Conservation (phyloP, 2,329 filamentous ascomycete genomes). For the Nemania diffusa region DNA sequence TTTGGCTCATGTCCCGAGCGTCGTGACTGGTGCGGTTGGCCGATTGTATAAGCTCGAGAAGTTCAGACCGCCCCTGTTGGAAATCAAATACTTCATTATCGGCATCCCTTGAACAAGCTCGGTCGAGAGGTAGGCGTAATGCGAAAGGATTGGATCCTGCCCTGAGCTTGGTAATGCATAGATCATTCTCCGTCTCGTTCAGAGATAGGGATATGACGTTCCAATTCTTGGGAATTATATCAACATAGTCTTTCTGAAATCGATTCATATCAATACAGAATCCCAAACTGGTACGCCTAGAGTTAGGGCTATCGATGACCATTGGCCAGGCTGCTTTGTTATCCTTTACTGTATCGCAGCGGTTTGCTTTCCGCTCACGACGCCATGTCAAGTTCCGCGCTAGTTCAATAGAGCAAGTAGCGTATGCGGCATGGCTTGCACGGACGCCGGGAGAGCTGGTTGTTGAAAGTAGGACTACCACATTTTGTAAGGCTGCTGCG, state of each 20-base stretch:
- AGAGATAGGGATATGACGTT: conserved; percentile 86
- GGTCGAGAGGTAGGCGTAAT: conserved; percentile 83
- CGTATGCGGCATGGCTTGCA: conserved; percentile 64
- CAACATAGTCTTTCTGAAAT: conserved; percentile 84
- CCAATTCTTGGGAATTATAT: conserved; percentile 86
- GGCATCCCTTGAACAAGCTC: conserved; percentile 82
- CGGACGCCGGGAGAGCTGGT: conserved; percentile 61
- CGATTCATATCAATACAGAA: conserved; percentile 63
- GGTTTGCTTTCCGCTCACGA: conserved; percentile 69
- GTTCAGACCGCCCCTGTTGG: conserved; percentile 78
- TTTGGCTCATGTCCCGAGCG: conserved; percentile 74
- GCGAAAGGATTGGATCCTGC: conserved; percentile 82
- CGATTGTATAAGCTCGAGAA: conserved; percentile 81
- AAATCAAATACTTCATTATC: conserved; percentile 86
- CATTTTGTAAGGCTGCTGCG: conserved; percentile 71
- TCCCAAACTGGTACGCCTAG: conserved; percentile 58
- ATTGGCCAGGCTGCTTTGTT: conserved; percentile 52
- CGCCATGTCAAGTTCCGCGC: conserved; percentile 75
- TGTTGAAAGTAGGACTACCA: conserved; percentile 73
- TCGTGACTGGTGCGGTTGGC: conserved; percentile 87
- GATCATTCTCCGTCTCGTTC: conserved; percentile 82
- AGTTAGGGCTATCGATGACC: conserved; percentile 45
- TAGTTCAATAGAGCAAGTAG: conserved; percentile 73
- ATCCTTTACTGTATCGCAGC: conserved; percentile 52
- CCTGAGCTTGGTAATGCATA: conserved; percentile 88